Evolutionary conservation across 768 basidiomycete genomes (phyloP), one percentile per base, ranked within the genome.

Genomic region (Rhizopogon vinicolor): DNA sequence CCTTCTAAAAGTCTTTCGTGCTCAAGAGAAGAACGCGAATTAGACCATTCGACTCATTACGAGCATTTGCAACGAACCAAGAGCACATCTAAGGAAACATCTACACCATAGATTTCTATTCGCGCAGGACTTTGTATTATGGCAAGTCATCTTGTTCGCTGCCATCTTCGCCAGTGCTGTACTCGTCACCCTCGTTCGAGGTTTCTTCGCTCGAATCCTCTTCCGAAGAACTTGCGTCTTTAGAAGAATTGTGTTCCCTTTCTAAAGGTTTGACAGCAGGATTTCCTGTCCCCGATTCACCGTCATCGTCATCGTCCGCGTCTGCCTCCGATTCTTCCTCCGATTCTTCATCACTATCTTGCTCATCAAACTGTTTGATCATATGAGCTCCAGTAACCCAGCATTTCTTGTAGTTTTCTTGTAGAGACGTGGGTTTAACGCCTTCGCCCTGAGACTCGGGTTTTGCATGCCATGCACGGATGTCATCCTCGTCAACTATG

Each of bases 401-500:
- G 65, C 84, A 84, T 65, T 80, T 86, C 65, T 77, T 75, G 51
- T 87, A 64, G 61, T 85, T 86, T 53, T 86, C 87, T 33, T 68
- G 65, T 39, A 75, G 63, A 19, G 62, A 58, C 4, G 74, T 75
- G 12, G 70, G 58, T 51, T 75, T 76, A 22, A 75, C 60, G 7
- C 75, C 80, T 51, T 74, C 75, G 33, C 79, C 89, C 65, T 76
- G 78, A 29, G 85, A 82, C 46, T 65, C 72, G 22, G 81, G 78
- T 49, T 73, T 76, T 52, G 68, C 74, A 69, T 94, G 86, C 96
- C 96, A 99, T 48, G 74, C 77, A n/a, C 91, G 83, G 60, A 98
- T 87, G 60, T 93, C 87, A 50, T 92, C 89, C 63, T 94, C 93
- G 48, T 91, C 90, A 2, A 97, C 85, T 44, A 97, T 81, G 67